Conservation (phyloP, 1,139 yeast species). For the Pichia sp. region DNA sequence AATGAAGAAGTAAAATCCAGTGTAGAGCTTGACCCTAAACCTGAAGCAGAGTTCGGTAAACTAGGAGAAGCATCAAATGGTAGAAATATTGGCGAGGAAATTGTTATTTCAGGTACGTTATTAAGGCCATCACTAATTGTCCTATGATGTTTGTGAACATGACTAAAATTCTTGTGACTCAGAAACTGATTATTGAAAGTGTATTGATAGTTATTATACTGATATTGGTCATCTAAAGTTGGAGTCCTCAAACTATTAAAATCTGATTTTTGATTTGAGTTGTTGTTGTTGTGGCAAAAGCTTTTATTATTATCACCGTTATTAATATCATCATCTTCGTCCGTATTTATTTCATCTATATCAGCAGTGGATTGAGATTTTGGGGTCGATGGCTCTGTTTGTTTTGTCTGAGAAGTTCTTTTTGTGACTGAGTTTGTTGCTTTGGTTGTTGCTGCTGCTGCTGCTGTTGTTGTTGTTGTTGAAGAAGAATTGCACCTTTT, state of each 20-base stretch:
- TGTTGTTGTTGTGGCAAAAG: not conserved
- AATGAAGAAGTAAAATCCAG: conserved; percentile 43
- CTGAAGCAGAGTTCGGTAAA: conserved; percentile 16
- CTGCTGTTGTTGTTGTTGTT: too few species aligned
- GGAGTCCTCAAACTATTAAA: not conserved
- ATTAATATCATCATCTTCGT: not conserved
- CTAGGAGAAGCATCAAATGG: conserved; percentile 20
- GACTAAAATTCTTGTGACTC: not conserved
- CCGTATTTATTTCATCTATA: not conserved
- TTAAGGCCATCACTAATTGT: conserved; percentile 17
- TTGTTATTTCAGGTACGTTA: conserved; percentile 33
- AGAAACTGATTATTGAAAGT: conserved; percentile 1
- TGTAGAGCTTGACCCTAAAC: too few species aligned
- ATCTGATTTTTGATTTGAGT: not conserved
- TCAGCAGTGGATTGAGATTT: not conserved
- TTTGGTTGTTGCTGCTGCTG: not conserved
- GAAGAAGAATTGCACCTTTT: conserved; percentile 13
- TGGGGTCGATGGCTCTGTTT: conserved; percentile 4
- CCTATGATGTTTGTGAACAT: conserved; percentile 5
- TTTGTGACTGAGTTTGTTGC: conserved; percentile 1
- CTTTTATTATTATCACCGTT: not conserved
- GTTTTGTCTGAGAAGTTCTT: not conserved
- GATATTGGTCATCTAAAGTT: not conserved
- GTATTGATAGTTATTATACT: not conserved
- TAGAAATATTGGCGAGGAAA: conserved; percentile 19